A percentile compares a stretch with the other conserved stretches of the same genome.
Conservation (phyloP, 148 eudicot genomes). For the Chenopodium suecicum region DNA sequence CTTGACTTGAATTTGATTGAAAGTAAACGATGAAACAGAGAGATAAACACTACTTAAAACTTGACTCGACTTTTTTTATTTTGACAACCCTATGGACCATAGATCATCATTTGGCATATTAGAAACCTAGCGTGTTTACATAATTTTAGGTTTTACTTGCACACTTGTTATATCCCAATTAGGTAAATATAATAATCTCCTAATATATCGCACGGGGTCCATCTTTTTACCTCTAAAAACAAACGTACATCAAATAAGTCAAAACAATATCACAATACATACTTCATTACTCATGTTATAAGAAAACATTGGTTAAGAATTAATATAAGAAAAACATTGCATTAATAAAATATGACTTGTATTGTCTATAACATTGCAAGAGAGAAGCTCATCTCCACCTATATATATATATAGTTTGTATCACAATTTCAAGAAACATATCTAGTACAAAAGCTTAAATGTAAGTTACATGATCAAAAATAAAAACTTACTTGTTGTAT, state of each 20-base stretch:
- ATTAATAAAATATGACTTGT: background rate
- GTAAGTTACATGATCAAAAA: constrained; percentile 17
- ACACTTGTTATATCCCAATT: background rate
- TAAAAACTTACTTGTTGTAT: constrained; percentile 28
- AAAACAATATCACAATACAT: background rate
- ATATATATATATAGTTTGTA: constrained; percentile 11
- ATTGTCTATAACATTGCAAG: constrained; percentile 11
- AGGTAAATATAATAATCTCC: background rate
- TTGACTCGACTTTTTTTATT: background rate
- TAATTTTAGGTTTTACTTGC: background rate
- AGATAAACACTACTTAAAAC: background rate
- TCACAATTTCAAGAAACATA: constrained; percentile 29
- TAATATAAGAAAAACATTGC: background rate
- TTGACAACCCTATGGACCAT: background rate
- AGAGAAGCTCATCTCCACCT: constrained; percentile 18
- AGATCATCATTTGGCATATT: background rate
- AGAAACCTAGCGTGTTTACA: background rate
- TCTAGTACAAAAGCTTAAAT: constrained; percentile 13
- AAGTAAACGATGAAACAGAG: background rate
- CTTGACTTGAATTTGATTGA: background rate
- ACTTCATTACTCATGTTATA: background rate
- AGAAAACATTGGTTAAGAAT: background rate
- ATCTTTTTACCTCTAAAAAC: background rate
- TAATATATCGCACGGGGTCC: background rate
- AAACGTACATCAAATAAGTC: background rate